Conservation (phyloP, 1,139 yeast genomes). For the Taphrina communis region DNA sequence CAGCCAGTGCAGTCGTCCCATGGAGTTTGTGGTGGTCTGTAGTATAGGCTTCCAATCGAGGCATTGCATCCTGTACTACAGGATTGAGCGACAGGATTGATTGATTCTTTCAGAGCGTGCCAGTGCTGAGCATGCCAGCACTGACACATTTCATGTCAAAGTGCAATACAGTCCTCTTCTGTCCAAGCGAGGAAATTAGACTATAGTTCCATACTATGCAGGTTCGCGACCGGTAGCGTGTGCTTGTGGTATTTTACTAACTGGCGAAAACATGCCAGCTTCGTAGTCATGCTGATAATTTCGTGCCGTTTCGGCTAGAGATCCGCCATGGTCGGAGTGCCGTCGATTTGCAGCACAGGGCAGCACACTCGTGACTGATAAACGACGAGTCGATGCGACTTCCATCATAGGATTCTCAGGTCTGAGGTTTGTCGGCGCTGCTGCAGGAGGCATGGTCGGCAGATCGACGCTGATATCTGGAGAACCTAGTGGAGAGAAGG, state of each 20-base stretch:
- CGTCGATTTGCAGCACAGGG: conserved; percentile 1
- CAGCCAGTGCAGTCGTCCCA: too few species aligned
- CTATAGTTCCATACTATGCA: background rate
- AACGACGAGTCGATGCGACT: background rate
- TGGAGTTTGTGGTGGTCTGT: too few species aligned
- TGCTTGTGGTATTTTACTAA: conserved; percentile 1
- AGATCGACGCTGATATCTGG: background rate
- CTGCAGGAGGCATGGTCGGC: conserved; percentile 1
- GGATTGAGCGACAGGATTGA: too few species aligned
- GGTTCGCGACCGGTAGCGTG: conserved; percentile 1
- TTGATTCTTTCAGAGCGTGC: too few species aligned
- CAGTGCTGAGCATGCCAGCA: too few species aligned
- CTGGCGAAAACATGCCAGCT: background rate
- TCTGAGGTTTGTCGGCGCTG: background rate
- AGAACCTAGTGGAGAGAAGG: background rate
- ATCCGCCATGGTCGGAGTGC: background rate
- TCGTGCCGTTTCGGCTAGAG: background rate
- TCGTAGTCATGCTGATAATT: conserved; percentile 6
- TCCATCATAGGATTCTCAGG: conserved; percentile 1
- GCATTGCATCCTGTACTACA: too few species aligned
- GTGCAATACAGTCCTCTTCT: too few species aligned
- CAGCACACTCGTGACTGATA: background rate
- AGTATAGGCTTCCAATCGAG: too few species aligned
- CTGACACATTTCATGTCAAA: too few species aligned
- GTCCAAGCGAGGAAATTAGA: too few species aligned